Base-by-base conservation (phyloP, 1,139 yeast species). In the Pichia sp. region DNA sequence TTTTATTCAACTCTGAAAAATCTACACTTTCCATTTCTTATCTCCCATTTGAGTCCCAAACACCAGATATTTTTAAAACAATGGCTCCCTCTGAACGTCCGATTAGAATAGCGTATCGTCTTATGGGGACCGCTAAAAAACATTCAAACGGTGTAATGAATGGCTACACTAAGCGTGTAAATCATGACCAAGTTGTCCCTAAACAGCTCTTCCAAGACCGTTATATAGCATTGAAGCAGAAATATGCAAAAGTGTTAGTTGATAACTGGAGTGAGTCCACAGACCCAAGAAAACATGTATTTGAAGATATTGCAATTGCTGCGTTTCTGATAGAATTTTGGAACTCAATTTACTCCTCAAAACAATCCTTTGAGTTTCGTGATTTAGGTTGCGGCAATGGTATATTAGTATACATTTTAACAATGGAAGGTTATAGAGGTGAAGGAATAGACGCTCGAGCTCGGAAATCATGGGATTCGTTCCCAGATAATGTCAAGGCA, bases 381-480 rank as follows among this genome's bases (percentile, higher is more conserved):
- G 99, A 93, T 69, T 70, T 92, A 55, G 99, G 99, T 0, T 93
- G 99, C 72, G 99, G 99, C 8, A 93, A 93, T 70, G 99, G 98
- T 1, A 75, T 90, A 19, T 72, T 93, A 51, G 96, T 90, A 7
- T 81, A 88, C 63, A 81, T 93, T 30, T 74, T 93, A 48, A 74
- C 79, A 11, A 74, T 75, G 74, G 98, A 92, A 71, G 98, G 98
- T 0, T 88, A 81, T 63, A 73, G 67, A 42, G 98, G 98, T 1
- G 71, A 78, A 53, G 99, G 98, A 8, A 82, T 92, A 29, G 99
- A 93, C 71, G 97, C 97, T 0, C 75, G 99, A 50, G 81, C 83
- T 3, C 76, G 99, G 54, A 92, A 92, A 66, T 87, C 97, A 0
- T 93, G 99, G 99, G 70, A 70, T 1, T 75, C 78, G 1, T 92